Conservation (phyloP, 306 rosid species). For the Vicia villosa region DNA sequence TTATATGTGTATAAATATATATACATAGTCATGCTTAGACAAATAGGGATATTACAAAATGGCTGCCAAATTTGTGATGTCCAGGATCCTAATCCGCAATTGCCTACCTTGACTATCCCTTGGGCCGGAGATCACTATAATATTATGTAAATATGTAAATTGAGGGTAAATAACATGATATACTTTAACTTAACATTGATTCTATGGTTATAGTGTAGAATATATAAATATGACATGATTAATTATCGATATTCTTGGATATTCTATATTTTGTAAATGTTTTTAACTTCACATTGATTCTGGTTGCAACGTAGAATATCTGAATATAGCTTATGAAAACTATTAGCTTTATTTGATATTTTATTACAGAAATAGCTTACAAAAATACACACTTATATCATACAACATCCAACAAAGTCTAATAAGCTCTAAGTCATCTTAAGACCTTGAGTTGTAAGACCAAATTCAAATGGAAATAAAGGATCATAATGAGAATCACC, state of each 20-base stretch:
- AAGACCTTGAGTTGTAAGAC: constrained; percentile 38
- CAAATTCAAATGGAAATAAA: constrained; percentile 50
- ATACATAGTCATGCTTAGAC: no score
- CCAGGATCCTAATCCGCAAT: no score
- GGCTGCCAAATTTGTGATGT: no score
- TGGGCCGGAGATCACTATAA: no score
- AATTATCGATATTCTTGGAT: not conserved
- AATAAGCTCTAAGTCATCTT: not conserved
- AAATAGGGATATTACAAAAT: no score
- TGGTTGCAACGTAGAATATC: not conserved
- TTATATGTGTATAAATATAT: no score
- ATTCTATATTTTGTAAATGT: no score
- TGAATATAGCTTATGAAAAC: not conserved
- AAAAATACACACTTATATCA: not conserved
- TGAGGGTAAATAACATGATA: not conserved
- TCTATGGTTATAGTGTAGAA: no score
- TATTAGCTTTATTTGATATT: not conserved
- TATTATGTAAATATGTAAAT: no score
- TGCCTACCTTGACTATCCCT: no score
- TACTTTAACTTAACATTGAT: not conserved
- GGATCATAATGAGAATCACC: constrained; percentile 47
- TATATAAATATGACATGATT: no score
- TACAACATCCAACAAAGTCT: not conserved
- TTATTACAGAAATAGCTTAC: not conserved
- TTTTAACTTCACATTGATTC: not conserved